Evolutionary conservation across 805 yeast genomes (phyloP).

Genomic region (Starmerella geochares): DNA sequence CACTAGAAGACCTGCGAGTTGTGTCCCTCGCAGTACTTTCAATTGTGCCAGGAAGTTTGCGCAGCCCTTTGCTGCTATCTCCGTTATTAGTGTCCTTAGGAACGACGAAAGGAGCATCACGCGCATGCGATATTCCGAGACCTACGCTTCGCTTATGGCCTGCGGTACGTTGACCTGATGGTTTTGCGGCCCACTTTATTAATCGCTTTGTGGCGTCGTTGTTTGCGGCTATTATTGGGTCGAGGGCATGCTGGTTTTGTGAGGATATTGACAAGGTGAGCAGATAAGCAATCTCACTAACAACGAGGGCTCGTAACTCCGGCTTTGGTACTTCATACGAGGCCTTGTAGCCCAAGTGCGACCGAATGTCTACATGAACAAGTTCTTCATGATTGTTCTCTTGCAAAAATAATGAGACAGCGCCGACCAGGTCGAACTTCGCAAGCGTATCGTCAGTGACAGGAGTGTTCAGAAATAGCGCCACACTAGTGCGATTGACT

Average conservation of each 20-base stretch:
- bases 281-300: slow-evolving; percentile 35
- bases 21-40: background rate
- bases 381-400: slow-evolving; percentile 26
- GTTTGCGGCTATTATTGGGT: slow-evolving; percentile 30
- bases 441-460: slow-evolving; percentile 30
- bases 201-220: slow-evolving; percentile 22
- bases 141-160: slow-evolving; percentile 3
- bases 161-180: slow-evolving; percentile 15
- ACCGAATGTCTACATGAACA: slow-evolving; percentile 19
- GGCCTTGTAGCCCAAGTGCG: slow-evolving; percentile 24
- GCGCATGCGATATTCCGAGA: background rate
- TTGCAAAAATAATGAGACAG: slow-evolving; percentile 39
- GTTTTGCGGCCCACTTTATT: slow-evolving; percentile 26
- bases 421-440: slow-evolving; percentile 33
- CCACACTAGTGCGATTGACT: slow-evolving; percentile 45
- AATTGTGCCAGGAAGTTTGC: background rate
- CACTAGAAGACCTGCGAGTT: background rate
- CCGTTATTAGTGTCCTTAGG: background rate
- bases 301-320: slow-evolving; percentile 34
- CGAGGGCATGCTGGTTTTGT: slow-evolving; percentile 30
- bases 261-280: slow-evolving; percentile 32
- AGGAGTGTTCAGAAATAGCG: slow-evolving; percentile 51
- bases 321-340: slow-evolving; percentile 27
- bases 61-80: background rate
- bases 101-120: background rate